Conservation (phyloP, 495 filamentous ascomycete genomes). For the Diplogelasinospora grovesii region DNA sequence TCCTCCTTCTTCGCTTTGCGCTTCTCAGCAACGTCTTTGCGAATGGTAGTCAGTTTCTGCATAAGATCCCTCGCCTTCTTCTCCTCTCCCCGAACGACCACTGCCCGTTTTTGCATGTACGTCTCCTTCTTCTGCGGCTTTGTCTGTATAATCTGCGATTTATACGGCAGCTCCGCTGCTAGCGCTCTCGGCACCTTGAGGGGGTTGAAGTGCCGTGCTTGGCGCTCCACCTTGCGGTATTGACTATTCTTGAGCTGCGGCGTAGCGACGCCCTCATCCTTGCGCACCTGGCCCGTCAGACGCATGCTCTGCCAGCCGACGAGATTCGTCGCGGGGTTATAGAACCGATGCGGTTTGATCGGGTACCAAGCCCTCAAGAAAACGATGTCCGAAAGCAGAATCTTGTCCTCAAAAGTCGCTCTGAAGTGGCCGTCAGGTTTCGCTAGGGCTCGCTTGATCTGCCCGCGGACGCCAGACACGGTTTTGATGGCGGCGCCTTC, state of each 20-base stretch:
- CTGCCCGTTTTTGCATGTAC: slow-evolving; percentile 90
- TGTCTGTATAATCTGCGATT: slow-evolving; percentile 81
- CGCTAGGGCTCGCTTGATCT: slow-evolving; percentile 87
- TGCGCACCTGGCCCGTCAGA: slow-evolving; percentile 87
- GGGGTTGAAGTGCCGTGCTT: slow-evolving; percentile 84
- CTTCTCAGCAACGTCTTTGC: slow-evolving; percentile 85
- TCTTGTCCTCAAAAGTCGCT: slow-evolving; percentile 97
- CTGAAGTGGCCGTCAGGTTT: slow-evolving; percentile 93
- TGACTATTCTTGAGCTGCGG: slow-evolving; percentile 71
- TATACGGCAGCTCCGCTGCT: slow-evolving; percentile 82
- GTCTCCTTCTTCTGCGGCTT: slow-evolving; percentile 72
- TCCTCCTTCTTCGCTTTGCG: slow-evolving; percentile 76
- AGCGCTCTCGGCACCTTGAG: slow-evolving; percentile 81
- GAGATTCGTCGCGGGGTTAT: slow-evolving; percentile 93
- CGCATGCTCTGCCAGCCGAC: slow-evolving; percentile 87
- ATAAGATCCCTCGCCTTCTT: slow-evolving; percentile 82
- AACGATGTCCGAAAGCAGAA: slow-evolving; percentile 91
- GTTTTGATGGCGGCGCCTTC: slow-evolving; percentile 93
- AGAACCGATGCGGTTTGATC: slow-evolving; percentile 87
- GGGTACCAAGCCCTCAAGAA: slow-evolving; percentile 96
- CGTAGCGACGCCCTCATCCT: slow-evolving; percentile 64
- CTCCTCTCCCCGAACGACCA: slow-evolving; percentile 74
- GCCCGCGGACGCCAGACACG: slow-evolving; percentile 88
- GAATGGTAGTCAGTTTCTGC: slow-evolving; percentile 84
- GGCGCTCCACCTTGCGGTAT: slow-evolving; percentile 77